Percentiles rank a stretch among this genome's conserved stretches.
phyloP scores from a whole-genome alignment of 2,329 filamentous ascomycete genomes.

The Scolecobasidium constrictum region DNA sequence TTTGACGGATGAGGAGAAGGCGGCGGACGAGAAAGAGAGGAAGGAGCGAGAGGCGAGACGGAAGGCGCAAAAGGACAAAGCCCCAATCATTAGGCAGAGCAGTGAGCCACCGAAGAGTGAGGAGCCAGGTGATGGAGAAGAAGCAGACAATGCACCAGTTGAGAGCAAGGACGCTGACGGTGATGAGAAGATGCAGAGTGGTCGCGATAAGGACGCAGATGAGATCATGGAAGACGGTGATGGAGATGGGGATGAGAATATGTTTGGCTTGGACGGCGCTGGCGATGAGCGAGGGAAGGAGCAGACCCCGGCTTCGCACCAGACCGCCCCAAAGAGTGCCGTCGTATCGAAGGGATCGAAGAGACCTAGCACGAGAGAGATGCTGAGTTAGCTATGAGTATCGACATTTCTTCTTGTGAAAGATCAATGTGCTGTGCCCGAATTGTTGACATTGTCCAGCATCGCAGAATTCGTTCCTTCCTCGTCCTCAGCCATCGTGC shows the following conservation, averaged over 20 bases:
- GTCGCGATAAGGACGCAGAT: not conserved
- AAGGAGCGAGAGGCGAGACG: slow-evolving; percentile 29
- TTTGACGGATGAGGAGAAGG: slow-evolving; percentile 20
- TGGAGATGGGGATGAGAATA: not conserved
- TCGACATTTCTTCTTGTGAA: too few relatives aligned
- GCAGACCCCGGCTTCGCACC: not conserved
- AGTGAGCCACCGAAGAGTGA: slow-evolving; percentile 23
- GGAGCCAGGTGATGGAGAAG: slow-evolving; percentile 27
- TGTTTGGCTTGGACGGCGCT: not conserved
- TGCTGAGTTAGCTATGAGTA: too few relatives aligned
- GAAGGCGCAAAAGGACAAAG: slow-evolving; percentile 23
- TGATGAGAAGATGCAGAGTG: slow-evolving; percentile 6
- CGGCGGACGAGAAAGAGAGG: slow-evolving; percentile 14
- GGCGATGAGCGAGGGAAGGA: not conserved
- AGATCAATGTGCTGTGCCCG: too few relatives aligned
- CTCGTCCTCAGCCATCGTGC: too few relatives aligned
- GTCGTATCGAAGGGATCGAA: slow-evolving; percentile 23
- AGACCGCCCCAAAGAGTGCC: not conserved
- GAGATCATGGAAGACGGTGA: not conserved
- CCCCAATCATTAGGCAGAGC: slow-evolving; percentile 11
- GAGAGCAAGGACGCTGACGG: slow-evolving; percentile 6
- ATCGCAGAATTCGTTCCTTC: too few relatives aligned
- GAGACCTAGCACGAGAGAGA: slow-evolving; percentile 26
- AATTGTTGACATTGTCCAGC: too few relatives aligned
- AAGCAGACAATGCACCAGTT: slow-evolving; percentile 14